Base-by-base conservation (phyloP, 2,329 filamentous ascomycete species). In the Diplodia mutila region DNA sequence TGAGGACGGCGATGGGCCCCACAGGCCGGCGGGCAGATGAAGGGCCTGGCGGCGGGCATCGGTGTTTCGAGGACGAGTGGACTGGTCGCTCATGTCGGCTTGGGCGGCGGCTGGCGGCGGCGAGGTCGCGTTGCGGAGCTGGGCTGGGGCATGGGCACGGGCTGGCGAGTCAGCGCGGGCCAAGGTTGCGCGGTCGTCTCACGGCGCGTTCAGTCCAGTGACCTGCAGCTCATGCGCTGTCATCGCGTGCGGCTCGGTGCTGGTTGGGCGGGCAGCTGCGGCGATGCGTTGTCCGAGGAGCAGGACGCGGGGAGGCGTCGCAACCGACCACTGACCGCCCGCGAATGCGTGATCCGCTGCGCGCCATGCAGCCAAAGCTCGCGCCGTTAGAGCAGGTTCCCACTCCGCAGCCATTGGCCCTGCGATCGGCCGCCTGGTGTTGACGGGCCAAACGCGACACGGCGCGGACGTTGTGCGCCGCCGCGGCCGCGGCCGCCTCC, bases 251-350 rank as follows among this genome's bases (percentile, higher is more conserved):
- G 53, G 64, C 59, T 63, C 59, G 59, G 27, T 11, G 59, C 59
- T 66, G 64, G 64, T 66, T 66, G 64, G 64, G 64, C 23, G 57
- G 23, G 23, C 18, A 23, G 55, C 63, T 57, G 64, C 42, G 53
- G 21, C 25, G 64, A 55, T 66, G 64, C 57, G 64, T 66, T 66
- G 64, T 66, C 54, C 39, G 42, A 46, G 42, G 53, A 46, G 53
- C 21, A 39, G 51, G 25, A 32, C 21, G 51, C 51, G 63, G 34
- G 63, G 51, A 51, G 14, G 29, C 32, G 34, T 37, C 9, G n/a
- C 51, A 23, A 46, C 49, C 37, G 51, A 16, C 59, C 59, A 63
- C 27, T 63, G 27, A 51, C 46, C 46, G 46, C 59, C 18, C 27
- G 42, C 25, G n/a, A 25, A 52, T 39, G 27, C 64, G 64, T 66